Percentiles rank a stretch among this genome's conserved stretches.
phyloP scores from a whole-genome alignment of 2,329 filamentous ascomycete genomes.

The Colletotrichum sansevieriae region DNA sequence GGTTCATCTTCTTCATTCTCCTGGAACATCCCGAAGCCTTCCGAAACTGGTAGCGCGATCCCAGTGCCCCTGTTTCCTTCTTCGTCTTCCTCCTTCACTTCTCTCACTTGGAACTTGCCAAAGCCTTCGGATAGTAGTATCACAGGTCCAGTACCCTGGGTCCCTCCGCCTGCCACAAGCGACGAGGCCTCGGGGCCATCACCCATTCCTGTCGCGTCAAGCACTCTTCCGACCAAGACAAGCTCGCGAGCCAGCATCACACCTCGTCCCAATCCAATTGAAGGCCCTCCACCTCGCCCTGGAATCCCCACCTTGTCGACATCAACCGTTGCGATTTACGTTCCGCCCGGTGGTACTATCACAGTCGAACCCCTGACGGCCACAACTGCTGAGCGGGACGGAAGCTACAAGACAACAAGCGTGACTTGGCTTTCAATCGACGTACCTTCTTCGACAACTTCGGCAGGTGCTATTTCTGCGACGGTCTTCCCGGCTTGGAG shows the following conservation, averaged over 20 bases:
- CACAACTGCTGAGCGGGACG: slow-evolving; percentile 7
- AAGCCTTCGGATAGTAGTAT: not conserved
- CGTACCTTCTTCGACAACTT: not conserved
- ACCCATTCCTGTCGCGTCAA: slow-evolving; percentile 22
- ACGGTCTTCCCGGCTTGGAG: slow-evolving; percentile 26
- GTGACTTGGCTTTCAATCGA: slow-evolving; percentile 38
- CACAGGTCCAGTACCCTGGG: too few species aligned
- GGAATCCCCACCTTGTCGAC: not conserved
- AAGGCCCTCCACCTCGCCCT: not conserved
- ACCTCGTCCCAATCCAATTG: not conserved
- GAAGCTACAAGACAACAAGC: slow-evolving; percentile 22
- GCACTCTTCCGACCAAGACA: slow-evolving; percentile 22
- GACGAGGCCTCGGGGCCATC: too few species aligned
- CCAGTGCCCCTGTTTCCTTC: not conserved
- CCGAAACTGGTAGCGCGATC: too few species aligned
- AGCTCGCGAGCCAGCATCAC: not conserved
- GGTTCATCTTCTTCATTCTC: not conserved
- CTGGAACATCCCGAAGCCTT: too few species aligned
- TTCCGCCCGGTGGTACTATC: slow-evolving; percentile 16
- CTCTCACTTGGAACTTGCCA: not conserved
- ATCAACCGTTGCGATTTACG: not conserved
- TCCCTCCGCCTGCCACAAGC: not conserved
- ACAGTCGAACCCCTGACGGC: slow-evolving; percentile 26
- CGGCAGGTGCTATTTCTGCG: not conserved
- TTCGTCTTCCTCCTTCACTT: not conserved